Base-by-base conservation (phyloP, 2,329 filamentous ascomycete genomes). In the Botryotinia narcissicola region DNA sequence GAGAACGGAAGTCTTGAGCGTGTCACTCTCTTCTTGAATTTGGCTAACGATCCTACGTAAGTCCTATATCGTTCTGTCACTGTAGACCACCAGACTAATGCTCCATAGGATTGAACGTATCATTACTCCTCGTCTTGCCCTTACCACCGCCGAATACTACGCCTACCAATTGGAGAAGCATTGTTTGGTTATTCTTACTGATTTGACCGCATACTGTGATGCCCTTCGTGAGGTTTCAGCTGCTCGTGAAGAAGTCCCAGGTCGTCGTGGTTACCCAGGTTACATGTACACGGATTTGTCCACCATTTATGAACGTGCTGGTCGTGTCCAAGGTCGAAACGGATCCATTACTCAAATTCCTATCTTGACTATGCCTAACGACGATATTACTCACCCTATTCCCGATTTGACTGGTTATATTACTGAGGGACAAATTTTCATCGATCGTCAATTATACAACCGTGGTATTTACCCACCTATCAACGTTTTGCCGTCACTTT, bases 281-380 rank as follows among this genome's bases (percentile, higher is more conserved):
- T 99, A 99, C 89, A 99, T 99, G 96, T 99, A 99, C 88, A 99
- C 96, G 79, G 97, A 99, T 90, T 93, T 99, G 91, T 98, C 96
- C 74, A 99, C 96, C 82, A 98, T 99, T 81, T 99, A 99, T 88
- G 96, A 99, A 86, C 95, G 96, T 86, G 96, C 96, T 79, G 96
- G 96, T 81, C 96, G 96, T 92, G 96, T 99, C 69, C 88, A 94
- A 81, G 97, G 97, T 79, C 93, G 97, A 80, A 98, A 98, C 81
- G 96, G 97, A 75, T 99, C 96, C 80, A 99, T 99, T 80, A 99
- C 97, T 32, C 96, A 99, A 86, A 98, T 99, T 80, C 96, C 96
- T 75, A 99, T 99, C 83, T 84, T 99, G 85, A 98, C 96, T 79
- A 99, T 99, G 96, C 96, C 96, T 81, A 99, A 99, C 90, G 95